Percentiles rank a stretch among this genome's conserved stretches.
Evolutionary conservation across 176 grass and related monocot species (phyloP).

Genomic region (Zoysia pacifica): DNA sequence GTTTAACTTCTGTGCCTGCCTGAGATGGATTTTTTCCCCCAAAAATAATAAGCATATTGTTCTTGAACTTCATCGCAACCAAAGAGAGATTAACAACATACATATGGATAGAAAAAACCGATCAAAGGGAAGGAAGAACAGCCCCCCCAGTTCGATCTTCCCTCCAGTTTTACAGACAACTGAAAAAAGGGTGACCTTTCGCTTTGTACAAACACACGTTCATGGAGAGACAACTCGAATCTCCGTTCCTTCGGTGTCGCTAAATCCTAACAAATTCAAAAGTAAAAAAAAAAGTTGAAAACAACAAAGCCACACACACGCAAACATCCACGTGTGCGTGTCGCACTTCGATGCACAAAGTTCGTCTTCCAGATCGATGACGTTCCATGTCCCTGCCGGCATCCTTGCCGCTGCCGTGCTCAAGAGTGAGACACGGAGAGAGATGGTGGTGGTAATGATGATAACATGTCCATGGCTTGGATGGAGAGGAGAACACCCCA

Average conservation of each 20-base stretch:
- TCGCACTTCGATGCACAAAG: too few species aligned
- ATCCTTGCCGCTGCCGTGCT: not conserved
- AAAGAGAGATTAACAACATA: too few species aligned
- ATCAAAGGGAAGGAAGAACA: not conserved
- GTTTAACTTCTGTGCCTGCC: too few species aligned
- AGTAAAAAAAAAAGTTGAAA: not conserved
- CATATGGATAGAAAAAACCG: too few species aligned
- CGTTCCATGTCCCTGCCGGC: too few species aligned
- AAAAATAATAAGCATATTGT: too few species aligned
- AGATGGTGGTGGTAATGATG: not conserved
- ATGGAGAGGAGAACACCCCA: conserved; percentile 12
- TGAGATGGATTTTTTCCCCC: too few species aligned
- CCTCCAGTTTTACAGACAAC: conserved; percentile 1
- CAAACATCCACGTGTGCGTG: too few species aligned
- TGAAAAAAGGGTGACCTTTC: conserved; percentile 22
- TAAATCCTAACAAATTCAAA: conserved; percentile 22
- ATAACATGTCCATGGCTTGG: conserved; percentile 32
- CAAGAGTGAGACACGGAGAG: not conserved
- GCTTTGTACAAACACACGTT: conserved; percentile 58
- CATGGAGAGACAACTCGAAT: conserved; percentile 53
- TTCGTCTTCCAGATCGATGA: too few species aligned
- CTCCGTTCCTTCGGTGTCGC: conserved; percentile 47
- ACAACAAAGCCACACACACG: too few species aligned
- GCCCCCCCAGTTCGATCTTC: not conserved
- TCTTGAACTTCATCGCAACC: too few species aligned